Percentiles rank a stretch among this genome's conserved stretches.
Evolutionary conservation across 2,329 filamentous ascomycete species (phyloP).

Genomic region (Ilyonectria mors-panacis): DNA sequence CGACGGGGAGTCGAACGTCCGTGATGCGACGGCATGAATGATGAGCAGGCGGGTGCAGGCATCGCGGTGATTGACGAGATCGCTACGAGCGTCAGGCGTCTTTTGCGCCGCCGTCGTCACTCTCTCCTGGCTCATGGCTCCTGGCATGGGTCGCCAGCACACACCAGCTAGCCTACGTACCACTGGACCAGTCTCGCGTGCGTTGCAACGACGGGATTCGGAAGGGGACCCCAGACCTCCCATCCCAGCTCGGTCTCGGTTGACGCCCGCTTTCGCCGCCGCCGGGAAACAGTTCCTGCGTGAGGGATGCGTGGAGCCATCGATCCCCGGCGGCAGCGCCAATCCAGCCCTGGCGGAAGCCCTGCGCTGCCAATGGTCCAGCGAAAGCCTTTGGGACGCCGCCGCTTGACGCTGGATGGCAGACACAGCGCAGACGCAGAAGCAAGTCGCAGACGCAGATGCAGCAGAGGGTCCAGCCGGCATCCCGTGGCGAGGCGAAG

Average conservation of each 20-base stretch:
- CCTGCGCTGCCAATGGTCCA: constrained; percentile 16
- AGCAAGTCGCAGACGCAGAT: constrained; percentile 3
- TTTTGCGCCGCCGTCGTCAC: constrained; percentile 28
- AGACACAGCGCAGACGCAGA: background rate
- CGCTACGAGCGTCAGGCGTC: constrained; percentile 26
- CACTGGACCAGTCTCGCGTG: constrained; percentile 17
- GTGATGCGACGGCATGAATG: constrained; percentile 28
- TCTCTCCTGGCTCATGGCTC: constrained; percentile 19
- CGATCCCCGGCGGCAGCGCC: constrained; percentile 31
- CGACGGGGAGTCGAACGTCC: constrained; percentile 18
- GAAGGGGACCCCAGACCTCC: constrained; percentile 19
- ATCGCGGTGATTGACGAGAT: constrained; percentile 28
- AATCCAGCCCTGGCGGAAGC: constrained; percentile 19
- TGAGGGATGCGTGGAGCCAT: constrained; percentile 41
- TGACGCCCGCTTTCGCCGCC: constrained; percentile 28
- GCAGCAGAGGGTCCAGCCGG: constrained; percentile 8
- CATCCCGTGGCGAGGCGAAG: background rate
- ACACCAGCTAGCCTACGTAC: background rate
- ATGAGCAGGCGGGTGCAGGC: constrained; percentile 17
- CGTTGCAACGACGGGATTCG: constrained; percentile 15
- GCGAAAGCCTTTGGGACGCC: background rate
- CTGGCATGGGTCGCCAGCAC: constrained; percentile 1
- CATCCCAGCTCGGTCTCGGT: constrained; percentile 27
- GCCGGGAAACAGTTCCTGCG: constrained; percentile 42
- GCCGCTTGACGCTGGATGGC: constrained; percentile 19